Evolutionary conservation across 192 early-diverging fungal genomes (phyloP).

Genomic region (Coemansia sp.): DNA sequence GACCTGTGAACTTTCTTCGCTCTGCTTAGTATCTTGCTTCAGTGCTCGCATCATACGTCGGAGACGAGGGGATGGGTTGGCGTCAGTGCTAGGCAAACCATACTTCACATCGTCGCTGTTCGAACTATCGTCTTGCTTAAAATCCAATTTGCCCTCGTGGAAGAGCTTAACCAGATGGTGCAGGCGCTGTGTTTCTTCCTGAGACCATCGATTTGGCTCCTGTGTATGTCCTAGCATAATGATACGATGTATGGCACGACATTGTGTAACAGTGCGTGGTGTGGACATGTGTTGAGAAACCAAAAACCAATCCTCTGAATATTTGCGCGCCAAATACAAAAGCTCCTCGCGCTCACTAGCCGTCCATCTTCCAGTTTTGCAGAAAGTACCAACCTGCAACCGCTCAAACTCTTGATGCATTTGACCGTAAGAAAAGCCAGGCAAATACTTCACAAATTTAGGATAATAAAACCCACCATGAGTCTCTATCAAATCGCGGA

Average conservation of each 20-base stretch:
- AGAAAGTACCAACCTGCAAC: background rate
- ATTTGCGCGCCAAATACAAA: slow-evolving; percentile 6
- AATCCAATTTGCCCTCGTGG: background rate
- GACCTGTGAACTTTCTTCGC: too few relatives aligned
- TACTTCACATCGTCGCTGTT: background rate
- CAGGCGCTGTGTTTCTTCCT: slow-evolving; percentile 13
- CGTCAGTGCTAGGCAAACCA: background rate
- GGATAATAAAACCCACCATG: slow-evolving; percentile 4
- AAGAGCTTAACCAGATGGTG: slow-evolving; percentile 25
- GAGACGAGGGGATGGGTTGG: background rate
- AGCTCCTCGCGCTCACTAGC: slow-evolving; percentile 13
- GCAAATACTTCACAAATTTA: slow-evolving; percentile 6
- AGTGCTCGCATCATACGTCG: background rate
- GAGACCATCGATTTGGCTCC: slow-evolving; percentile 11
- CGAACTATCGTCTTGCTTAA: background rate
- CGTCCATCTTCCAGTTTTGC: slow-evolving; percentile 13
- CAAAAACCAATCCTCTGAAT: slow-evolving; percentile 18
- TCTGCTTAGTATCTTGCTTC: too few relatives aligned
- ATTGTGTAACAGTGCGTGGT: slow-evolving; percentile 13
- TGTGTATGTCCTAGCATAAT: background rate
- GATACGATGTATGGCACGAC: slow-evolving; percentile 3
- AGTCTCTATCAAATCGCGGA: slow-evolving; percentile 10
- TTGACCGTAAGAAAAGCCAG: slow-evolving; percentile 1
- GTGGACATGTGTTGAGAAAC: slow-evolving; percentile 26
- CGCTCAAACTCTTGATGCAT: slow-evolving; percentile 7